phyloP scores from a whole-genome alignment of 2,329 filamentous ascomycete genomes.

The Trichoderma aggressivum region DNA sequence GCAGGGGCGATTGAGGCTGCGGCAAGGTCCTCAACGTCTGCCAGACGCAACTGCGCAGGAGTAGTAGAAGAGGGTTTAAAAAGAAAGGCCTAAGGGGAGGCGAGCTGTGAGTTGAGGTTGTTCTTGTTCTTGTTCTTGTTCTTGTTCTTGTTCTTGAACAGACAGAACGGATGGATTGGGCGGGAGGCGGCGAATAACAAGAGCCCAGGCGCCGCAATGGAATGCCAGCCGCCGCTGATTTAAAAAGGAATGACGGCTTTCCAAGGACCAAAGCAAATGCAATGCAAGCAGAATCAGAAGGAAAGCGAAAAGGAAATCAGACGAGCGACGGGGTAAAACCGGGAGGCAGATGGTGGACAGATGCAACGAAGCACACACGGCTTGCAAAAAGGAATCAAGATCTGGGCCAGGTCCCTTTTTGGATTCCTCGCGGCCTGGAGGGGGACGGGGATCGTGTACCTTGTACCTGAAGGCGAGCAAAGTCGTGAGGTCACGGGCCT shows the following conservation, averaged over 20 bases:
- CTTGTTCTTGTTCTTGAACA: no score
- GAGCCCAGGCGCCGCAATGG: not conserved
- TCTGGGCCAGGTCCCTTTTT: slow-evolving; percentile 18
- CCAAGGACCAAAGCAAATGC: slow-evolving; percentile 6
- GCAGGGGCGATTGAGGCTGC: slow-evolving; percentile 3
- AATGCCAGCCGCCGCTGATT: slow-evolving; percentile 13
- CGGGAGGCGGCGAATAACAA: slow-evolving; percentile 4
- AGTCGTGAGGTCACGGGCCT: slow-evolving; percentile 29
- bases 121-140: no score
- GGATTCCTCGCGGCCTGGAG: slow-evolving; percentile 1
- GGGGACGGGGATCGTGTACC: slow-evolving; percentile 6
- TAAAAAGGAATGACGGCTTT: slow-evolving; percentile 17
- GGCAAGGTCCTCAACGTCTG: not conserved
- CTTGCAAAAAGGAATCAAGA: slow-evolving; percentile 2
- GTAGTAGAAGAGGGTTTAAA: not conserved
- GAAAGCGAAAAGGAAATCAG: slow-evolving; percentile 12
- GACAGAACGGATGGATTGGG: no score
- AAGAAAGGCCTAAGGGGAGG: not conserved
- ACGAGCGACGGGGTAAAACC: slow-evolving; percentile 9
- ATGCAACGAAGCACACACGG: slow-evolving; percentile 19
- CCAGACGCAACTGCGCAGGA: not conserved
- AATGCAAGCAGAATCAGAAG: not conserved
- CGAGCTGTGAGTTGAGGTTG: not conserved
- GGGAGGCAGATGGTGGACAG: slow-evolving; percentile 12
- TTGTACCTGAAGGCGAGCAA: slow-evolving; percentile 19